Evolutionary conservation across 2,329 filamentous ascomycete species (phyloP).

Genomic region (Epicoccum nigrum): DNA sequence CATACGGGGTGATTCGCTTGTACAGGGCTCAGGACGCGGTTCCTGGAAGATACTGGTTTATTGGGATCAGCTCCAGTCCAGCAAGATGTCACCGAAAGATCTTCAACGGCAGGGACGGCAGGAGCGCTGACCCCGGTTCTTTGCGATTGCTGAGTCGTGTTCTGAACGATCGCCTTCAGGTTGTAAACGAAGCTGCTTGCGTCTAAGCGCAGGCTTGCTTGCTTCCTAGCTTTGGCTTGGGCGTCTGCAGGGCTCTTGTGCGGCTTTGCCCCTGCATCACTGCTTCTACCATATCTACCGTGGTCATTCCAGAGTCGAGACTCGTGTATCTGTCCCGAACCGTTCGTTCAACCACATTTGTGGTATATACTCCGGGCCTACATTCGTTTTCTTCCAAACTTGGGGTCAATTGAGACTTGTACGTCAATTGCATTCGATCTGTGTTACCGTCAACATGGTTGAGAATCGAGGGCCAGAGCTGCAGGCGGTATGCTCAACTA

Average conservation of each 20-base stretch:
- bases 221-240: constrained; percentile 9
- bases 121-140: constrained; percentile 1
- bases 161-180: constrained; percentile 1
- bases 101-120: constrained; percentile 7
- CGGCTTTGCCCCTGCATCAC: constrained; percentile 12
- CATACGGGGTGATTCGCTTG: background rate
- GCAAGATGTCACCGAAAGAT: constrained; percentile 5
- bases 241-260: constrained; percentile 7
- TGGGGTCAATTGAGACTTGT: constrained; percentile 25
- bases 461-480: constrained; percentile 41
- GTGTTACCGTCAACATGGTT: constrained; percentile 27
- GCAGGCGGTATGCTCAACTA: constrained; percentile 45
- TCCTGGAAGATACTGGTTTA: background rate
- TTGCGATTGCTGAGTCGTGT: background rate
- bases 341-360: constrained; percentile 9
- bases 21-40: background rate
- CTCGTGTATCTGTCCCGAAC: constrained; percentile 2
- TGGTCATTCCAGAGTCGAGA: constrained; percentile 6
- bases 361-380: constrained; percentile 25
- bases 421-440: constrained; percentile 5
- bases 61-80: constrained; percentile 5
- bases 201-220: constrained; percentile 2
- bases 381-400: constrained; percentile 14
- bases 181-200: background rate
- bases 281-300: no score